These are phyloP conservation scores for Ceratocystis cubensis DNA, from an alignment of 2,329 filamentous ascomycete genomes.

Conservation along the genomic window DNA sequence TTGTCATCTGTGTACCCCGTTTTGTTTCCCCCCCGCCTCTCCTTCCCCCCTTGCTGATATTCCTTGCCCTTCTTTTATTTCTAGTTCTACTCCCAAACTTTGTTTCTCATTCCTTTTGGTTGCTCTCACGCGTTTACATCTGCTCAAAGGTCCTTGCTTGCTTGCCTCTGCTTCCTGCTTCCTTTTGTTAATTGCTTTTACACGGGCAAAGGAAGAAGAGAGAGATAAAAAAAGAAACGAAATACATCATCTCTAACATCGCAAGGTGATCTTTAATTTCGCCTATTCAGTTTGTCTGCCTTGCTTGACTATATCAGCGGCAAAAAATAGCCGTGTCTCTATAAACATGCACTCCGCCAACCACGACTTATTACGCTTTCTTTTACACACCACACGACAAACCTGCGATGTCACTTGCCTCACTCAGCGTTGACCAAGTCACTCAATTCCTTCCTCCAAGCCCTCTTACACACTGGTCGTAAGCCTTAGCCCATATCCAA, in stretches of 20 bases:
- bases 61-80: not conserved
- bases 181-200: not conserved
- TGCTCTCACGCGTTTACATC: not conserved
- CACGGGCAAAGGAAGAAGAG: not conserved
- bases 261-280: not conserved
- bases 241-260: not conserved
- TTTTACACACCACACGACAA: not conserved
- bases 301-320: conserved; percentile 1
- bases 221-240: not conserved
- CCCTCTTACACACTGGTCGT: not conserved
- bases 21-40: not conserved
- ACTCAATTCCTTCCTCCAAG: no score
- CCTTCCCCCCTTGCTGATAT: no score
- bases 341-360: not conserved
- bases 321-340: not conserved
- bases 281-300: not conserved
- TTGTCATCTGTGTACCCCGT: not conserved
- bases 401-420: not conserved
- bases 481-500: not conserved
- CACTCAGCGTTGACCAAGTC: not conserved
- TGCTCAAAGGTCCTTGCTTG: not conserved
- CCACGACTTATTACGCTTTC: not conserved
- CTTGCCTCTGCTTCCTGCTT: not conserved
- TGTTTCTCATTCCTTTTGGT: not conserved
- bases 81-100: not conserved